A percentile compares a stretch with the other conserved stretches of the same genome.
Conservation (phyloP, 768 basidiomycete species). For the Leccinum longicurvipes region DNA sequence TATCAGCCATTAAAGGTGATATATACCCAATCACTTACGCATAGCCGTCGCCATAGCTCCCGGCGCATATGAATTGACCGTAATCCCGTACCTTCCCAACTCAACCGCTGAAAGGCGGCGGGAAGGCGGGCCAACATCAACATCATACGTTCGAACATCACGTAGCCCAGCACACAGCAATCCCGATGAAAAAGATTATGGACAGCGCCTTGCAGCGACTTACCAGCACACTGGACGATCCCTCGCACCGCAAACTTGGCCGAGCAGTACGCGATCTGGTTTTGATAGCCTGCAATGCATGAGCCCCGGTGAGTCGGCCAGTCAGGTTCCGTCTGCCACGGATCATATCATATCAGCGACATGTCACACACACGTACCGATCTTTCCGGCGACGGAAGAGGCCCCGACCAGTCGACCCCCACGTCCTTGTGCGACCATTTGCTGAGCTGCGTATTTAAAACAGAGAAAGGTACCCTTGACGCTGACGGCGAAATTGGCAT, state of each 20-base stretch:
- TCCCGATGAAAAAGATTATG: neutral
- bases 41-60: constrained; percentile 26
- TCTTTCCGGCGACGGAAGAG: constrained; percentile 1
- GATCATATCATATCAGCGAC: neutral
- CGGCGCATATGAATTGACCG: constrained; percentile 31
- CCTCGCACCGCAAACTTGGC: constrained; percentile 12
- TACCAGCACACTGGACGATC: constrained; percentile 16
- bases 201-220: neutral
- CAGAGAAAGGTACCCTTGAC: constrained; percentile 23
- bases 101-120: constrained; percentile 22
- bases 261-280: constrained; percentile 12
- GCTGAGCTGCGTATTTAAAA: constrained; percentile 20
- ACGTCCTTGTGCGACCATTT: constrained; percentile 22
- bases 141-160: constrained; percentile 2
- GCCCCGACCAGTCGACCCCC: constrained; percentile 5
- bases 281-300: neutral
- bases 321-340: neutral
- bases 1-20: neutral
- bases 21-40: constrained; percentile 9
- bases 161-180: neutral
- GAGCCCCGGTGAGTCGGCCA: neutral
- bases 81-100: constrained; percentile 24
- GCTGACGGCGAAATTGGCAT: constrained; percentile 28
- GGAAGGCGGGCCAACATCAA: constrained; percentile 10
- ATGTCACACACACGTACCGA: neutral